Evolutionary conservation across 495 filamentous ascomycete species (phyloP).

Genomic region (Hypoxylon intermedium): DNA sequence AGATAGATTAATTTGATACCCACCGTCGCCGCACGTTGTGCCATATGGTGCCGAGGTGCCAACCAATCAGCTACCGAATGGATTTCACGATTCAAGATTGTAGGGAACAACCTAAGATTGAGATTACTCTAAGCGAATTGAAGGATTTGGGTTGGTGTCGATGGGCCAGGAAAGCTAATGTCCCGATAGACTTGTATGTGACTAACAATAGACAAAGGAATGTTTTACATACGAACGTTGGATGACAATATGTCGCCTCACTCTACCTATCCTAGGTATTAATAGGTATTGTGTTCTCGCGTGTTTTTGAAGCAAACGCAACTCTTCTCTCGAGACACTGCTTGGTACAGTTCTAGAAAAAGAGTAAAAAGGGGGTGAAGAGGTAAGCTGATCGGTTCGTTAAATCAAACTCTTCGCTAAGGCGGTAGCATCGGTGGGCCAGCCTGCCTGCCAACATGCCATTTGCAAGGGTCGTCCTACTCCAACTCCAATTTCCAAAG

Average conservation of each 20-base stretch:
- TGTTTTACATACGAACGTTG: neutral
- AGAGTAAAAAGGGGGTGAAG: too few species aligned
- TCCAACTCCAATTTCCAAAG: too few species aligned
- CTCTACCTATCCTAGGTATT: too few species aligned
- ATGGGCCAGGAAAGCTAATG: neutral
- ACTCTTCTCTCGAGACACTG: too few species aligned
- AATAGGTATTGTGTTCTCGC: too few species aligned
- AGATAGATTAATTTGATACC: constrained; percentile 19
- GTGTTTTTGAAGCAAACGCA: too few species aligned
- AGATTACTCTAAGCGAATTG: constrained; percentile 17
- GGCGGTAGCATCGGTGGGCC: neutral
- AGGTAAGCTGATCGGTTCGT: neutral
- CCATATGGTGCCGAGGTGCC: neutral
- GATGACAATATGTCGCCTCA: neutral
- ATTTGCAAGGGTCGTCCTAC: too few species aligned
- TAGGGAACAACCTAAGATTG: constrained; percentile 1
- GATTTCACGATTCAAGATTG: neutral
- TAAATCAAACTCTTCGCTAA: neutral
- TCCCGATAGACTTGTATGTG: constrained; percentile 5
- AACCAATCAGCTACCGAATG: neutral
- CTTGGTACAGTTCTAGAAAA: too few species aligned
- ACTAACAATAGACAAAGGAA: constrained; percentile 14
- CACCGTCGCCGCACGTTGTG: neutral
- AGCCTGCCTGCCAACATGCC: too few species aligned
- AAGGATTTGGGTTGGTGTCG: neutral